A percentile compares a stretch with the other conserved stretches of the same genome.
Conservation (phyloP, 2,329 filamentous ascomycete genomes). For the Camptophora hylomeconis region DNA sequence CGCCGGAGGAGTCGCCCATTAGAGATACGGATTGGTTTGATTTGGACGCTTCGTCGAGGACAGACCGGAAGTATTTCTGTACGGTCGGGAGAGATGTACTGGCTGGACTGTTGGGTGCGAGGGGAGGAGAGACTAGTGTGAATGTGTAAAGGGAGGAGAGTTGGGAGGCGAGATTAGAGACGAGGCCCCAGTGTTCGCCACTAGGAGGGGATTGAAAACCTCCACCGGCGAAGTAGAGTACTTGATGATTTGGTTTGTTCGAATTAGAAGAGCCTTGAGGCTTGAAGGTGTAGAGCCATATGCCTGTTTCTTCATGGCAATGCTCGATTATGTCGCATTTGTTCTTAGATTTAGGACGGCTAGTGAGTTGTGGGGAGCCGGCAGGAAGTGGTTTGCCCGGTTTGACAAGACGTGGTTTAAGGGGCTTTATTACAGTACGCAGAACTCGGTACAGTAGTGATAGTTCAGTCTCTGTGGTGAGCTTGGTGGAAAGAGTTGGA, state of each 20-base stretch:
- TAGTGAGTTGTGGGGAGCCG: constrained; percentile 29
- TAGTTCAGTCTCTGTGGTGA: constrained; percentile 8
- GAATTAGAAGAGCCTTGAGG: constrained; percentile 1
- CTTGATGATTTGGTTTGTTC: constrained; percentile 15
- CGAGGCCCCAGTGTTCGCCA: constrained; percentile 39
- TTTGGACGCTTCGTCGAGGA: constrained; percentile 27
- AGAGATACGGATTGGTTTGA: constrained; percentile 33
- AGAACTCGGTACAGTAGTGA: constrained; percentile 8
- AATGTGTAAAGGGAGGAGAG: constrained; percentile 28
- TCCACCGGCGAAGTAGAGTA: constrained; percentile 45
- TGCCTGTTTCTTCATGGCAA: constrained; percentile 27
- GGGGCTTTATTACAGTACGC: constrained; percentile 8
- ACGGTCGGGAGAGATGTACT: constrained; percentile 35
- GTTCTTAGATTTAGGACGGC: constrained; percentile 21
- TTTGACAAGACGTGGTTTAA: constrained; percentile 10
- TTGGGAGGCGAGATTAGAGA: constrained; percentile 31
- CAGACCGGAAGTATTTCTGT: constrained; percentile 28
- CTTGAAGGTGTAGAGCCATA: constrained; percentile 34
- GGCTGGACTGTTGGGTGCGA: constrained; percentile 40
- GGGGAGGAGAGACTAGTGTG: constrained; percentile 38
- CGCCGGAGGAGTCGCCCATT: constrained; percentile 43
- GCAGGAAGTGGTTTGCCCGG: constrained; percentile 17
- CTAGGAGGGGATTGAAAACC: constrained; percentile 41
- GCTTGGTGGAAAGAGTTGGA: too few relatives aligned
- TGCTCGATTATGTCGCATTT: constrained; percentile 28